phyloP scores from a whole-genome alignment of 108 stramenopile genomes.

The Stephanodiscus minutulus region DNA sequence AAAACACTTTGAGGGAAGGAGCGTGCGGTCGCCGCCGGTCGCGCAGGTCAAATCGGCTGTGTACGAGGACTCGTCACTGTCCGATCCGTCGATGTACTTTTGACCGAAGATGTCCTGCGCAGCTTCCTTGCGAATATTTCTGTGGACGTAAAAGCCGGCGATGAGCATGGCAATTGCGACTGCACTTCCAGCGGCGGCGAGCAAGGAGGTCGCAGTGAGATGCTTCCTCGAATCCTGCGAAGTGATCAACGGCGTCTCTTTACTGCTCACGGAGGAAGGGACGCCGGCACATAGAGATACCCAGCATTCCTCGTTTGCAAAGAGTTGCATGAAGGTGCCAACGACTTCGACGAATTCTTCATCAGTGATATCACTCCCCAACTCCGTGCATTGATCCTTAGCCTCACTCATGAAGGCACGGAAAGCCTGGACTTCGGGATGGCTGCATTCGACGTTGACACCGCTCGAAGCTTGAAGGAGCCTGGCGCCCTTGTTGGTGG shows the following conservation, averaged over 20 bases:
- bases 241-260: conserved; percentile 2
- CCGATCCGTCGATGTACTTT: conserved; percentile 15
- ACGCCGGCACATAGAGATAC: conserved; percentile 30
- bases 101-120: conserved; percentile 9
- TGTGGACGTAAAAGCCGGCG: background rate
- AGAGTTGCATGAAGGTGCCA: conserved; percentile 20
- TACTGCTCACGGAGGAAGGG: conserved; percentile 8
- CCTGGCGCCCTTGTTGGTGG: background rate
- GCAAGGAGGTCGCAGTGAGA: background rate
- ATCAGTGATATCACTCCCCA: conserved; percentile 8
- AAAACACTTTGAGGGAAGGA: background rate
- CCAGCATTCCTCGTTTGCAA: conserved; percentile 32
- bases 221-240: background rate
- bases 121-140: conserved; percentile 1
- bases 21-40: conserved; percentile 7
- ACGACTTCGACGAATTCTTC: conserved; percentile 23
- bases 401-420: conserved; percentile 14
- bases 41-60: conserved; percentile 26
- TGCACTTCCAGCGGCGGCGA: background rate
- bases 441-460: conserved; percentile 16
- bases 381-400: conserved; percentile 21
- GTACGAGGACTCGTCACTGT: conserved; percentile 19
- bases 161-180: conserved; percentile 11
- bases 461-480: background rate
- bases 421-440: conserved; percentile 24